Conservation (phyloP, 2,329 filamentous ascomycete genomes). For the Colletotrichum tropicicola region DNA sequence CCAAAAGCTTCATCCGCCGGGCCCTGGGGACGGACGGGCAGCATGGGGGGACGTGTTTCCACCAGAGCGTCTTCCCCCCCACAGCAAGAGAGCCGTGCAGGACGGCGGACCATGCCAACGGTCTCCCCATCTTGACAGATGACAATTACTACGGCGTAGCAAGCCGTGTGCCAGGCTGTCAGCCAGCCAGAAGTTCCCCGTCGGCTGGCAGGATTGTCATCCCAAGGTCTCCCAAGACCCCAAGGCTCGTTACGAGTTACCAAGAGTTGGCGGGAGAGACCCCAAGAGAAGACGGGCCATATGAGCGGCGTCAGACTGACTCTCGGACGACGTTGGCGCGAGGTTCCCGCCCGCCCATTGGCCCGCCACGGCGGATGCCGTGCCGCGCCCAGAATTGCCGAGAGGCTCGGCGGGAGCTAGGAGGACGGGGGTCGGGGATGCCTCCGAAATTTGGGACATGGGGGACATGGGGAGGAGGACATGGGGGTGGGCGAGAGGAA, state of each 20-base stretch:
- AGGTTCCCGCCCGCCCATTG: conserved; percentile 8
- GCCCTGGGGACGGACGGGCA: not conserved
- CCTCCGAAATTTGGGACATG: conserved; percentile 10
- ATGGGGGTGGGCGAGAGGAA: not conserved
- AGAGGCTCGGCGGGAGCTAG: conserved; percentile 27
- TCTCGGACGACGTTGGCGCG: conserved; percentile 17
- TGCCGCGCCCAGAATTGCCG: conserved; percentile 29
- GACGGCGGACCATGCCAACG: not conserved
- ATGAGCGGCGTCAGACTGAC: conserved; percentile 19
- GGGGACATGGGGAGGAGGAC: not conserved
- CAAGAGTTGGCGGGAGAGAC: conserved; percentile 1
- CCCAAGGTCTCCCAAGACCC: conserved; percentile 21
- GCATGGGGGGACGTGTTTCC: not conserved
- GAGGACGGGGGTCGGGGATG: conserved; percentile 11
- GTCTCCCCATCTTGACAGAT: conserved; percentile 11
- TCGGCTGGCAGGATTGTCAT: conserved; percentile 11
- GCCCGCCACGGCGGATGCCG: conserved; percentile 21
- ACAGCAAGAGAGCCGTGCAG: not conserved
- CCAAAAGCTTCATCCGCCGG: not conserved
- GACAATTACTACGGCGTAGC: conserved; percentile 16
- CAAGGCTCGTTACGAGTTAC: not conserved
- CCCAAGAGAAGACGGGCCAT: not conserved
- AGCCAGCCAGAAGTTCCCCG: not conserved
- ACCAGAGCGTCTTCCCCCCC: too few species aligned
- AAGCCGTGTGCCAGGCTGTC: not conserved